Evolutionary conservation across 805 yeast species (phyloP), one percentile per base, ranked within the genome.

Genomic region (Torulaspora franciscae): DNA sequence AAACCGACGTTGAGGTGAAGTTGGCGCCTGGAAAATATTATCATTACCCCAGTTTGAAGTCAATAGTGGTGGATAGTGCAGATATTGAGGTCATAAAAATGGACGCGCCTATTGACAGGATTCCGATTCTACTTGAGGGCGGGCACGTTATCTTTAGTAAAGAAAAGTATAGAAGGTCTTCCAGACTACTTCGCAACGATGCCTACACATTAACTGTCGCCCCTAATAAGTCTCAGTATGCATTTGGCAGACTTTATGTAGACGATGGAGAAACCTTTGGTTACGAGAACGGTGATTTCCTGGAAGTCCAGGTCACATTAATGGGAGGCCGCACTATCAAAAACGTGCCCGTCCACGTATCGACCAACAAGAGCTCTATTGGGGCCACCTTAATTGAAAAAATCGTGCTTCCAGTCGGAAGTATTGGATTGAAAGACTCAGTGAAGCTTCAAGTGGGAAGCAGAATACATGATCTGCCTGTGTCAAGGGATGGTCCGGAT

Each of bases 231-330:
- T 54, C 66, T 2, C 81, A 80, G 1, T 51, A 55, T 6, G 88
- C 90, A 0, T 62, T 64, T 0, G 85, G 85, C 1, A 70, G 69
- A 4, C 61, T 90, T 26, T 90, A 89, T 61, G 64, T 84, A 29
- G 98, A 90, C 62, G 98, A 90, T 64, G 96, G 95, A 11, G 85
- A 81, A 54, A 72, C 90, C 0, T 85, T 75, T 53, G 75, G 70
- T 35, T 79, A 79, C 59, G 49, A 62, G 43, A 52, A 66, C 1
- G 84, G 83, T 6, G 80, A 77, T 23, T 81, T 50, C 55, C 43
- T 79, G 2, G 61, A 68, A 35, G 57, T 78, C 1, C 55, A 68
- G 1, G 71, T 85, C 27, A 51, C 51, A 2, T 68, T 72, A 13
- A 29, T 36, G 4, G 55, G 62, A 9, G 64, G 67, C 15, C 62